These are phyloP conservation scores for Ligustrum vulgare DNA, from an alignment of 257 asterid species.

Conservation along the genomic window DNA sequence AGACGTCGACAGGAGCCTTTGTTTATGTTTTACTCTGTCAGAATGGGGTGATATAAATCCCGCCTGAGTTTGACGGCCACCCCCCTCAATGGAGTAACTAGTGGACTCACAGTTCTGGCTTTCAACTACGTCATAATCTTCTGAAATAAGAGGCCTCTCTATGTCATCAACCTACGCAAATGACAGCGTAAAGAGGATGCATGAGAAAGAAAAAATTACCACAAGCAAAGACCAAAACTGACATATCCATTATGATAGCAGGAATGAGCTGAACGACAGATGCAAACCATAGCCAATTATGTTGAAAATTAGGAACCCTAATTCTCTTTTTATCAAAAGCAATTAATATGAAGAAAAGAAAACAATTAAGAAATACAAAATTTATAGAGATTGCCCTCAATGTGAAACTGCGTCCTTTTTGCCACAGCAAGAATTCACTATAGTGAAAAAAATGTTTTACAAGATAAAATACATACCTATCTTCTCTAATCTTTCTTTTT, in stretches of 20 bases:
- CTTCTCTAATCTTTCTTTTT: no score
- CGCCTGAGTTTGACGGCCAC: constrained; percentile 43
- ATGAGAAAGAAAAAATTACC: not conserved
- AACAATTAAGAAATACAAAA: no score
- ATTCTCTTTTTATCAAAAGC: no score
- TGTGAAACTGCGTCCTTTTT: no score
- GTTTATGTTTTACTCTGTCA: constrained; percentile 48
- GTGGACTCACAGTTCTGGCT: constrained; percentile 47
- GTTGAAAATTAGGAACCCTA: no score
- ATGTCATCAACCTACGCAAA: constrained; percentile 72
- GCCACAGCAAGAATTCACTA: no score
- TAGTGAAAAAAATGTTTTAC: no score
- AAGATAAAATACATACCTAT: no score
- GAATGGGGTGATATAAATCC: constrained; percentile 43
- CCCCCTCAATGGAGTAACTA: constrained; percentile 37
- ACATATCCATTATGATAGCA: not conserved
- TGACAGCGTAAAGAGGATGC: constrained; percentile 24
- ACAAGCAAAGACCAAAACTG: not conserved
- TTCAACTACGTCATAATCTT: constrained; percentile 50
- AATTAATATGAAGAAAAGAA: no score
- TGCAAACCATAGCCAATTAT: not conserved
- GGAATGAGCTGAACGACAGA: not conserved
- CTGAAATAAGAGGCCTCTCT: constrained; percentile 80
- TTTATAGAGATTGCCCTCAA: no score
- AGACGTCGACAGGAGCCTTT: constrained; percentile 44